Conservation (phyloP, 192 early-diverging fungal species). For the Backusella morwellensis region DNA sequence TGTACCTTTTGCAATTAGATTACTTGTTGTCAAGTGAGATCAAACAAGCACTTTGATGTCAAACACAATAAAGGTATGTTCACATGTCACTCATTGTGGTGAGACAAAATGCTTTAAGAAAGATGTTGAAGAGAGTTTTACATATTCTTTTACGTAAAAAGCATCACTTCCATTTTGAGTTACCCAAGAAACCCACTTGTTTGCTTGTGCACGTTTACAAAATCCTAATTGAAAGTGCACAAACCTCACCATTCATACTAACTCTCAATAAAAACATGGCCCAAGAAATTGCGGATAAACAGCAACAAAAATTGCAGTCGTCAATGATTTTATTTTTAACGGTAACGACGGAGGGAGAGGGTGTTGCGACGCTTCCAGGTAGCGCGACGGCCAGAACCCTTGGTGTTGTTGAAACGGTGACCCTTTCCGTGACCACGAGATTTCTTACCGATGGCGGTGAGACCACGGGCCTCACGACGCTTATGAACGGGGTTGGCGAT, state of each 20-base stretch:
- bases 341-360: constrained; percentile 90
- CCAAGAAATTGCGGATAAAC: not conserved
- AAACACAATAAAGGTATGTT: not conserved
- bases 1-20: too few species aligned
- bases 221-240: too few species aligned
- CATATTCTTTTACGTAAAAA: not conserved
- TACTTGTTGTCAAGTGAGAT: too few species aligned
- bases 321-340: constrained; percentile 53
- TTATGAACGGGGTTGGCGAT: constrained; percentile 97
- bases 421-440: too few species aligned
- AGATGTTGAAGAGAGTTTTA: not conserved
- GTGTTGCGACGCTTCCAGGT: constrained; percentile 96
- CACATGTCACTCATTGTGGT: not conserved
- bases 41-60: too few species aligned
- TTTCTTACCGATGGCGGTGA: too few species aligned
- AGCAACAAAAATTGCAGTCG: not conserved
- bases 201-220: too few species aligned
- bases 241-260: not conserved
- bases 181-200: not conserved
- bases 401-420: constrained; percentile 6
- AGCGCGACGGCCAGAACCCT: constrained; percentile 90
- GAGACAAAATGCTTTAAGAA: not conserved
- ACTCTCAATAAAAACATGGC: not conserved
- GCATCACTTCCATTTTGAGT: not conserved
- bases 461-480: constrained; percentile 9